Conservation (phyloP, 1,139 yeast genomes). For the Spencermartinsiella ligniputridi region DNA sequence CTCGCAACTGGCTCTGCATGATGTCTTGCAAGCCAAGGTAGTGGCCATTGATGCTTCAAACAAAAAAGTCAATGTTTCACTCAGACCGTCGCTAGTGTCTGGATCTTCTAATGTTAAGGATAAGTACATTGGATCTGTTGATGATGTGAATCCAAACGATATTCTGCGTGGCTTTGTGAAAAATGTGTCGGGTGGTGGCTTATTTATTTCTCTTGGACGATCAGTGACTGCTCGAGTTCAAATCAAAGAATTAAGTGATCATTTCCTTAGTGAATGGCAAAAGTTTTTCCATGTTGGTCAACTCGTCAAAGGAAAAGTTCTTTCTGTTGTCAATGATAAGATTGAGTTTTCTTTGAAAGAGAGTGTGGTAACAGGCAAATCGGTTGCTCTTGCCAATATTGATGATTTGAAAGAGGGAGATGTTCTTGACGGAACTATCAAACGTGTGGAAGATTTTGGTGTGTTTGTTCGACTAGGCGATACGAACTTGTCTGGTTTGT, state of each 20-base stretch:
- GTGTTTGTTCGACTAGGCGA: slow-evolving; percentile 81
- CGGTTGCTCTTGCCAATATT: slow-evolving; percentile 37
- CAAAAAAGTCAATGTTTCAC: slow-evolving; percentile 58
- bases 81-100: slow-evolving; percentile 42
- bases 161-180: slow-evolving; percentile 76
- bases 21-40: slow-evolving; percentile 59
- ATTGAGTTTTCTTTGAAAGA: slow-evolving; percentile 77
- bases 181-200: slow-evolving; percentile 70
- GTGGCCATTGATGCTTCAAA: slow-evolving; percentile 50
- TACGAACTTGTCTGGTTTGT: slow-evolving; percentile 72
- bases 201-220: slow-evolving; percentile 74
- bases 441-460: slow-evolving; percentile 80
- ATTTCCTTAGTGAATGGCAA: slow-evolving; percentile 84
- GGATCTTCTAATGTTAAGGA: slow-evolving; percentile 43
- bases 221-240: slow-evolving; percentile 74
- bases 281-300: slow-evolving; percentile 66
- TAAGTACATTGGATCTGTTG: slow-evolving; percentile 44
- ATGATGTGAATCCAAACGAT: slow-evolving; percentile 65
- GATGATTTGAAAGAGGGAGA: slow-evolving; percentile 64
- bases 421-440: slow-evolving; percentile 66
- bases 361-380: slow-evolving; percentile 69
- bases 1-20: slow-evolving; percentile 51
- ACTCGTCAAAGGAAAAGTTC: slow-evolving; percentile 69
- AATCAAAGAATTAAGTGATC: slow-evolving; percentile 76
- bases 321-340: slow-evolving; percentile 55